Base-by-base conservation (phyloP, 441 rosid species). In the Eutrema salsugineum region DNA sequence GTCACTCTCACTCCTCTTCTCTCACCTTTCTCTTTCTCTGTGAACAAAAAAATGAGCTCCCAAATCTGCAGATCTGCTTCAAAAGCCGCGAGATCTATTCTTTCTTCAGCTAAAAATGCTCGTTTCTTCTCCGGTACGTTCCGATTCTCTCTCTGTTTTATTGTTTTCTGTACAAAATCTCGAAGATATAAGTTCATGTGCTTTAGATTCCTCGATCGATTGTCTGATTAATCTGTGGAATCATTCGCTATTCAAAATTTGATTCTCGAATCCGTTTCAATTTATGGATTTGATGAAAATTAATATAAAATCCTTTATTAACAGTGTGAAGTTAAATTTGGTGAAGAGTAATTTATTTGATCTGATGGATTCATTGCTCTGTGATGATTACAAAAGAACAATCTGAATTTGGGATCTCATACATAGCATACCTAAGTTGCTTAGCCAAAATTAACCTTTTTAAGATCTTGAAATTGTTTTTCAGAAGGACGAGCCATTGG, bases 51-150 rank as follows among this genome's bases (percentile, higher is more conserved):
- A 5, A 93, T 91, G 99, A 90, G 90, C 71, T 83, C 91, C 53
- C 91, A 81, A 79, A 80, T 89, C 56, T 77, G 61, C 84, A 88
- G 94, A 86, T 90, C 94, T 75, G 93, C 87, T 79, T 87, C 93
- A 50, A 85, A 79, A 76, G 93, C 92, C 44, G 87, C 90, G 14
- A 85, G 87, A 83, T 83, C 97, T 75, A 82, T 91, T 76, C 88
- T 85, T 65, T 75, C 88, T 5, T 90, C 94, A 55, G 74, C 97
- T 38, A 91, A 85, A 81, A 78, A 70, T 80, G 71, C 91, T 46
- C 85, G 91, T 40, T 79, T 83, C 68, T 87, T 72, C 96, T 81
- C 97, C n/a, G 97, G 97, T 91, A 80, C 11, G 32, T 67, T 11
- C 0, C 7, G 48, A 40, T 12, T 6, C 48, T 46, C 30, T 50